Conservation (phyloP, 768 basidiomycete genomes). For the Trametes sanguinea region DNA sequence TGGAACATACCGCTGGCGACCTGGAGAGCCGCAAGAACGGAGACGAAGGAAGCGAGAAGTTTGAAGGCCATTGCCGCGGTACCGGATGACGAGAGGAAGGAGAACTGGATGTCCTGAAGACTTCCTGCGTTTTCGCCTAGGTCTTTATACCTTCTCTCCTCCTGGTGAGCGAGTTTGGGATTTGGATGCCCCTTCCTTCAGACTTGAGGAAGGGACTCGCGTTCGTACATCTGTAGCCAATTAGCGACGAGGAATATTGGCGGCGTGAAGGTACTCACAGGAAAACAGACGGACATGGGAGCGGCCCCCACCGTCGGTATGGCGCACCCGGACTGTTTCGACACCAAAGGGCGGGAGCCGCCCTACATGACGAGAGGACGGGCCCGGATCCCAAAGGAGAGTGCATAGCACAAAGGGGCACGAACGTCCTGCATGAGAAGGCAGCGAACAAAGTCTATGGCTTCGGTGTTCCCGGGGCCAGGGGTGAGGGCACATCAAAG, state of each 20-base stretch:
- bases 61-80: conserved; percentile 15
- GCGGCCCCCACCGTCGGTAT: conserved; percentile 3
- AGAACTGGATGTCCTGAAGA: conserved; percentile 17
- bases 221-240: not conserved
- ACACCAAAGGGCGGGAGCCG: conserved; percentile 5
- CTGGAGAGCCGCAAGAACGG: conserved; percentile 14
- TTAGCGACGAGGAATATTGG: conserved; percentile 6
- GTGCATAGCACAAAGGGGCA: not conserved
- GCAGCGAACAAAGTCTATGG: not conserved
- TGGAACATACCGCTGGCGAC: conserved; percentile 22
- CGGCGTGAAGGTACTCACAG: not conserved
- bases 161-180: not conserved
- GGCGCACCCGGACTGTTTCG: not conserved
- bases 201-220: not conserved
- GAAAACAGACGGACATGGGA: conserved; percentile 3
- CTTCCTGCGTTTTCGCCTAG: not conserved
- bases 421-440: conserved; percentile 6
- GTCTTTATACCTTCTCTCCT: conserved; percentile 10
- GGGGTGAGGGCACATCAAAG: not conserved
- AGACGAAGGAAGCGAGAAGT: conserved; percentile 13
- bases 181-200: not conserved
- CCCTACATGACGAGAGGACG: conserved; percentile 1
- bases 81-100: not conserved
- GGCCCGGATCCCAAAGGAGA: conserved; percentile 4
- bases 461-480: not conserved